Conservation (phyloP, 306 rosid genomes). For the Ormosia semicastrata region DNA sequence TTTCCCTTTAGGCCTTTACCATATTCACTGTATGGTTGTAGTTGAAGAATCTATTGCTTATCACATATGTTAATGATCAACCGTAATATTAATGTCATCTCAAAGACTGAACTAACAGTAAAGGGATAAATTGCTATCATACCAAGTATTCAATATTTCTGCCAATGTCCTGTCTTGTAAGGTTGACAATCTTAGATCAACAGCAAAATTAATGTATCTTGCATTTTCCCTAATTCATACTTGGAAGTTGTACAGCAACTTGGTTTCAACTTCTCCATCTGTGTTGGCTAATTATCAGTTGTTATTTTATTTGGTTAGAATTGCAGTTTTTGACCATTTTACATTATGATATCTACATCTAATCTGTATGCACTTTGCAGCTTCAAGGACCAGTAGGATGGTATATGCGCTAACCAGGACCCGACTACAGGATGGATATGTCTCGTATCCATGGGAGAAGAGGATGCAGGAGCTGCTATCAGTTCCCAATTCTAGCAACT, state of each 20-base stretch:
- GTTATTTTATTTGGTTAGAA: background rate
- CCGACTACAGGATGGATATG: slow-evolving; percentile 84
- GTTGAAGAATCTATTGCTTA: background rate
- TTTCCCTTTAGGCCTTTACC: background rate
- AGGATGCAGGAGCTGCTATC: slow-evolving; percentile 79
- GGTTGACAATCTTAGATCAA: background rate
- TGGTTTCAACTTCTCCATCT: background rate
- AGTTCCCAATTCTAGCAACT: slow-evolving; percentile 71
- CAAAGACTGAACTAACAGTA: background rate
- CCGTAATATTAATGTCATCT: background rate
- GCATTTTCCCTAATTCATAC: background rate
- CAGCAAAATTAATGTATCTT: background rate
- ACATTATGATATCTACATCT: slow-evolving; percentile 29
- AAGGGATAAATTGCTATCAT: background rate
- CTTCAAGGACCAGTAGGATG: slow-evolving; percentile 74
- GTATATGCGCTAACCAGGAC: slow-evolving; percentile 57
- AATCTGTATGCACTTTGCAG: slow-evolving; percentile 40
- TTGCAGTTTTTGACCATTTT: background rate
- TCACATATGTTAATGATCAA: background rate
- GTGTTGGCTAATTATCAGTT: background rate
- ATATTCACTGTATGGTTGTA: background rate
- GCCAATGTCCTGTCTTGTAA: background rate
- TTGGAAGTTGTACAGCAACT: background rate
- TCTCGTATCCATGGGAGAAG: slow-evolving; percentile 86
- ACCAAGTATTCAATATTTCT: background rate